These are phyloP conservation scores for Vicia faba DNA, from an alignment of 306 rosid species.

Conservation along the genomic window DNA sequence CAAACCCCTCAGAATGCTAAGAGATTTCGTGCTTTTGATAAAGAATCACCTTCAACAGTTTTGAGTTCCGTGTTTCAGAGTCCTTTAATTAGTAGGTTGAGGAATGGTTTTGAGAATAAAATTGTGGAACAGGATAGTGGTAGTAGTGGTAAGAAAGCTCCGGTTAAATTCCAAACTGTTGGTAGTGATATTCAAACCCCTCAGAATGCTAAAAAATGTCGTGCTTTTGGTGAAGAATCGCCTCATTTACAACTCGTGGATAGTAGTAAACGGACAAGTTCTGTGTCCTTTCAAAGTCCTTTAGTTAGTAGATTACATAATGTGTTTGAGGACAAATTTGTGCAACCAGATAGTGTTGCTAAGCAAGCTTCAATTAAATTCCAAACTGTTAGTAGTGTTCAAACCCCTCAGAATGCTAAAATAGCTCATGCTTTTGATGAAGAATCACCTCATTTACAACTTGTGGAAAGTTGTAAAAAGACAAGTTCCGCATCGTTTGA, in stretches of 20 bases:
- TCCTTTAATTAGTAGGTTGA: slow-evolving; percentile 35
- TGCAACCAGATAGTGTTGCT: slow-evolving; percentile 19
- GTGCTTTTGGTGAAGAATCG: neutral
- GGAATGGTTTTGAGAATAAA: slow-evolving; percentile 39
- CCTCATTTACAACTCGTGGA: slow-evolving; percentile 26
- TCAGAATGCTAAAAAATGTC: slow-evolving; percentile 2
- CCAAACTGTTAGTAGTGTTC: slow-evolving; percentile 51
- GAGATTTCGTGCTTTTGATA: neutral
- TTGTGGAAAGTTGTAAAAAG: slow-evolving; percentile 22
- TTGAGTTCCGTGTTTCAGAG: slow-evolving; percentile 27
- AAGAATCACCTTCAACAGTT: neutral
- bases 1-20: slow-evolving; percentile 37
- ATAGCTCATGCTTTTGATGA: neutral
- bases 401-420: slow-evolving; percentile 33
- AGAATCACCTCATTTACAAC: slow-evolving; percentile 18
- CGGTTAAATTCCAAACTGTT: slow-evolving; percentile 71
- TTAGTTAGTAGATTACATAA: slow-evolving; percentile 37
- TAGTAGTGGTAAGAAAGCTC: slow-evolving; percentile 41
- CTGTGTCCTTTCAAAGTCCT: slow-evolving; percentile 36
- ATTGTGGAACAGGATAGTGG: slow-evolving; percentile 18
- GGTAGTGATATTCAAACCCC: slow-evolving; percentile 44
- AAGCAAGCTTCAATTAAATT: slow-evolving; percentile 62
- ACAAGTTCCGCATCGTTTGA: slow-evolving; percentile 31
- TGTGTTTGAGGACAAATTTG: slow-evolving; percentile 33
- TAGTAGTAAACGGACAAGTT: slow-evolving; percentile 26